phyloP scores from a whole-genome alignment of 2,329 filamentous ascomycete species.

The Beauveria bassiana region DNA sequence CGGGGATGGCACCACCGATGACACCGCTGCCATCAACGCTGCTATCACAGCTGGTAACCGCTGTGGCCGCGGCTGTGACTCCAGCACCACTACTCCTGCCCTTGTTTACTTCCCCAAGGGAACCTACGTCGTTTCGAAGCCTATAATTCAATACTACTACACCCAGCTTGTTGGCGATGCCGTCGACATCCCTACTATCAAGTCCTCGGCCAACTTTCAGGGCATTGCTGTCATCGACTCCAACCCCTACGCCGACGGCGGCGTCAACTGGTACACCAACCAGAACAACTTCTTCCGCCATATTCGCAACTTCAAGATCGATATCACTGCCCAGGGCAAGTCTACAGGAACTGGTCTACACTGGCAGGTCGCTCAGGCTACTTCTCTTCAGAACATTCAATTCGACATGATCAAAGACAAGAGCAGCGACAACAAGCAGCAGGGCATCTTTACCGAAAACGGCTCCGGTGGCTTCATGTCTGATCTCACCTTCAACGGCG shows the following conservation, averaged over 20 bases:
- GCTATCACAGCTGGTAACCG: conserved; percentile 72
- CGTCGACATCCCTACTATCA: conserved; percentile 62
- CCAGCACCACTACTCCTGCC: conserved; percentile 73
- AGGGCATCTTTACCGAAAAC: conserved; percentile 79
- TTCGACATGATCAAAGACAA: conserved; percentile 70
- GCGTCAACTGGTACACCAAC: conserved; percentile 70
- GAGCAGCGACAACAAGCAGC: conserved; percentile 57
- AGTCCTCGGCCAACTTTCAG: conserved; percentile 61
- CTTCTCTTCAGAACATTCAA: conserved; percentile 70
- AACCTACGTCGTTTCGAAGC: conserved; percentile 72
- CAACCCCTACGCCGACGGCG: conserved; percentile 67
- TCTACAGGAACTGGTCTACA: conserved; percentile 63
- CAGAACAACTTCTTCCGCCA: conserved; percentile 81
- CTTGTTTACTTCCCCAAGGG: conserved; percentile 88
- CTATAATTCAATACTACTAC: conserved; percentile 84
- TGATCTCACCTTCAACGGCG: conserved; percentile 77
- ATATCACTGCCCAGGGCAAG: conserved; percentile 58
- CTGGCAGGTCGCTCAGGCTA: conserved; percentile 82
- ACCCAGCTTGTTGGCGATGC: conserved; percentile 87
- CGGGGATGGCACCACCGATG: conserved; percentile 64
- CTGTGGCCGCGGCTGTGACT: conserved; percentile 76
- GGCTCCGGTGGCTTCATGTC: conserved; percentile 78
- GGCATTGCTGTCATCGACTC: conserved; percentile 88
- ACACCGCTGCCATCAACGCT: conserved; percentile 80
- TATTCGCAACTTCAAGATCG: conserved; percentile 74